phyloP scores from a whole-genome alignment of 352 stramenopile genomes.

The Phytophthora pseudosyringae region DNA sequence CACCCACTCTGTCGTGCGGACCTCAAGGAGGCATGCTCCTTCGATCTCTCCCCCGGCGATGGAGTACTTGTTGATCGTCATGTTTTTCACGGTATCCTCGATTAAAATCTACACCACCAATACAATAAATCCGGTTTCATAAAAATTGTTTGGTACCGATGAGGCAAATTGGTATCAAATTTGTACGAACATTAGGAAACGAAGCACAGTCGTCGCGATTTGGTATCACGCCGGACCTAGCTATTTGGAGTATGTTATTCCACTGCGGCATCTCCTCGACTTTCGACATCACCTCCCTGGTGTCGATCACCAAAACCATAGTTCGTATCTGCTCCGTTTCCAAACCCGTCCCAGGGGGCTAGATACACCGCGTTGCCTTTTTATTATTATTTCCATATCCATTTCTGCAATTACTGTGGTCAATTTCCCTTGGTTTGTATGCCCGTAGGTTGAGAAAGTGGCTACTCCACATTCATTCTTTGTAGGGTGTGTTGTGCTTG shows the following conservation, averaged over 20 bases:
- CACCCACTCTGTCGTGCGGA: conserved; percentile 3
- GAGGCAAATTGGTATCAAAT: conserved; percentile 9
- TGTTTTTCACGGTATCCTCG: conserved; percentile 4
- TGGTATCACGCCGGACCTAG: background rate
- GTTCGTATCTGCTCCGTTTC: background rate
- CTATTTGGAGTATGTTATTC: background rate
- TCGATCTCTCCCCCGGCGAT: conserved; percentile 8
- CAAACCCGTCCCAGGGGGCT: conserved; percentile 3
- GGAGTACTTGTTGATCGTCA: background rate
- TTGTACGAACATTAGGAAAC: conserved; percentile 5
- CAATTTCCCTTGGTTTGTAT: too few relatives aligned
- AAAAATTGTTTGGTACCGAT: background rate
- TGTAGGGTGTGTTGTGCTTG: too few relatives aligned
- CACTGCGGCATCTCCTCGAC: background rate
- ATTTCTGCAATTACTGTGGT: too few relatives aligned
- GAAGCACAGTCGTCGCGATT: background rate
- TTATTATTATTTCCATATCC: too few relatives aligned
- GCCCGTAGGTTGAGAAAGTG: too few relatives aligned
- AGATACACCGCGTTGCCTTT: too few relatives aligned
- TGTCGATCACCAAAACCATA: conserved; percentile 14
- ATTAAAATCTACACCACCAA: background rate
- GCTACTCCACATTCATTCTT: too few relatives aligned
- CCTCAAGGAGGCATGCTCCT: conserved; percentile 8
- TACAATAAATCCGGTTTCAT: background rate
- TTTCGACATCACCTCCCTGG: background rate